Evolutionary conservation across 2,329 filamentous ascomycete genomes (phyloP), one percentile per base, ranked within the genome.

Genomic region (Aspergillus sp.): DNA sequence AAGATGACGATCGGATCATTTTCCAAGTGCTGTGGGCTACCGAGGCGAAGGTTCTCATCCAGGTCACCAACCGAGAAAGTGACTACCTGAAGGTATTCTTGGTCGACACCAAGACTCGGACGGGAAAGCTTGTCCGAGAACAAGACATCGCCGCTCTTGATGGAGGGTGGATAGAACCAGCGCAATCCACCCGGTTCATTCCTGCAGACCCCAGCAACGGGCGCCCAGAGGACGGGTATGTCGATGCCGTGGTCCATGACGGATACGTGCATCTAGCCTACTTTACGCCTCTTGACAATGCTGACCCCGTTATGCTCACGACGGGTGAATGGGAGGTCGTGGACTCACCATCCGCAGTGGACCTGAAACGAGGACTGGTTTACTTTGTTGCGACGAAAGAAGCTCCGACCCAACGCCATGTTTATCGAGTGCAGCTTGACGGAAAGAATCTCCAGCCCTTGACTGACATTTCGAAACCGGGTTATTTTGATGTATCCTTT

Each of bases 81-180:
- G 93, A 98, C 69, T 76, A 92, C n/a, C 84, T 98, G 72, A 92
- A 91, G 64, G 87, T 97, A 26, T 87, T 96, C 6, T 82, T 98
- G 6, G 87, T 98, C 57, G 91, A 99, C 71, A 90, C 95, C 5
- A 78, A 81, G 22, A 79, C 82, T 3, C 88, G 92, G 52, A 87
- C 85, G 20, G 93, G 91, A 31, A 90, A 89, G 74, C 89, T 90
- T 0, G 87, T 97, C 52, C 85, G 94, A 63, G 89, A 87, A 20
- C 85, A 91, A 52, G 87, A 99, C 73, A 87, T 97, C 52, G 85
- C 87, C 64, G 83, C 89, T 58, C 82, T 97, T n/a, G 95, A 99
- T 73, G 93, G 93, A 22, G 96, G 95, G 36, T 99, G 95, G 95
- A 94, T 97, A 68, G 95, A 99, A 77, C 91, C 96, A 47, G 91